These are phyloP conservation scores for Arctium lappa DNA, from an alignment of 129 eudicot genomes.

Conservation along the genomic window DNA sequence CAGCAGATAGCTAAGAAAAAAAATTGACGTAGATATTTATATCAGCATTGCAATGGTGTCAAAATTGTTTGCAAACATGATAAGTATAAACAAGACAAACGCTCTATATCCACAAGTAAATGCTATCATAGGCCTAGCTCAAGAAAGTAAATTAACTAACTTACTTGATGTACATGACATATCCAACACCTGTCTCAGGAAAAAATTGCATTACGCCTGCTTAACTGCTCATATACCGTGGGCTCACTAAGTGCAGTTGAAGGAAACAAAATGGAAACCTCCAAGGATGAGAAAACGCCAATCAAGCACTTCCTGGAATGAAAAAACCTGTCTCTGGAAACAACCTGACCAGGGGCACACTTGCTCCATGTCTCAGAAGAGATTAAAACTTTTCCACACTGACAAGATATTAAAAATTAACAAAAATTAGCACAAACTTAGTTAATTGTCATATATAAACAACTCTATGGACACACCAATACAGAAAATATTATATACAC, in stretches of 20 bases:
- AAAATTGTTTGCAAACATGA: conserved; percentile 1
- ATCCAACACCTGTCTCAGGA: conserved; percentile 55
- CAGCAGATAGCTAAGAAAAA: conserved; percentile 17
- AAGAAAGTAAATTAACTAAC: conserved; percentile 36
- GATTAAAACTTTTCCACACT: conserved; percentile 34
- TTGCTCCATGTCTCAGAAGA: conserved; percentile 73
- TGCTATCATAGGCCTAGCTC: neutral
- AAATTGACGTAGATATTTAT: conserved; percentile 24
- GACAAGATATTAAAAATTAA: neutral
- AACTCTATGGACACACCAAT: neutral
- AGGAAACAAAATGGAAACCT: conserved; percentile 66
- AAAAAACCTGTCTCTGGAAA: conserved; percentile 52
- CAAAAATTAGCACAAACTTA: conserved; percentile 1
- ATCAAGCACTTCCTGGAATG: conserved; percentile 79
- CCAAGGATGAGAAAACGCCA: conserved; percentile 79
- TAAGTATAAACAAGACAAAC: conserved; percentile 2
- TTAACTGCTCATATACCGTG: conserved; percentile 51
- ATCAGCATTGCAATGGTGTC: conserved; percentile 30
- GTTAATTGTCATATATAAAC: neutral
- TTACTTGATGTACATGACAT: conserved; percentile 45
- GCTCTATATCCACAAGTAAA: neutral
- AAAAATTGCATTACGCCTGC: conserved; percentile 57
- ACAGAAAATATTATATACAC: neutral
- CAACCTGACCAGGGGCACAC: conserved; percentile 61
- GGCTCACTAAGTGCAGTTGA: conserved; percentile 79